Percentiles rank a stretch among this genome's conserved stretches.
phyloP scores from a whole-genome alignment of 352 stramenopile genomes.

The Elongisporangium anandrum region DNA sequence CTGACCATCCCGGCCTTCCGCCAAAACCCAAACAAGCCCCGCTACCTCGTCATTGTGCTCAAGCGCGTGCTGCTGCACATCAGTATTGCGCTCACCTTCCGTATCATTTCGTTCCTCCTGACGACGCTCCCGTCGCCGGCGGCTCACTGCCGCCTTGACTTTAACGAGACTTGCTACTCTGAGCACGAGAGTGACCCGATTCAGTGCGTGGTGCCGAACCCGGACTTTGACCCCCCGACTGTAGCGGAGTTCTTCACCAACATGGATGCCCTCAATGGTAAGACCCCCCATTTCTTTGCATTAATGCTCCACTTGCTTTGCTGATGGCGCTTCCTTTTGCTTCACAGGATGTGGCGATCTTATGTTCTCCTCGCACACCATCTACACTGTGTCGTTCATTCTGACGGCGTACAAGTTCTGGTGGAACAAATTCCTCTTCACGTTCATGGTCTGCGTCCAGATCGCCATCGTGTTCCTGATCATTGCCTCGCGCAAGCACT shows the following conservation, averaged over 20 bases:
- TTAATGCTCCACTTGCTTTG: neutral
- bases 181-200: slow-evolving; percentile 49
- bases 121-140: slow-evolving; percentile 67
- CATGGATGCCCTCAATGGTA: slow-evolving; percentile 72
- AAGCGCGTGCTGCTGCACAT: slow-evolving; percentile 81
- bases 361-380: slow-evolving; percentile 92
- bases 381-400: slow-evolving; percentile 89
- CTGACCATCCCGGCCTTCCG: slow-evolving; percentile 58
- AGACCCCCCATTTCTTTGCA: neutral
- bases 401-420: slow-evolving; percentile 86
- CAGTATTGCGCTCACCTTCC: slow-evolving; percentile 66
- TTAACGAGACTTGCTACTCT: slow-evolving; percentile 51
- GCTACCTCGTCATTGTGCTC: slow-evolving; percentile 75
- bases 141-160: slow-evolving; percentile 68
- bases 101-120: slow-evolving; percentile 77
- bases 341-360: slow-evolving; percentile 79
- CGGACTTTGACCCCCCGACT: slow-evolving; percentile 62
- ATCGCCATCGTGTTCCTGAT: slow-evolving; percentile 86
- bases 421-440: slow-evolving; percentile 69
- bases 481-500: slow-evolving; percentile 87
- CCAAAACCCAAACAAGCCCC: slow-evolving; percentile 56
- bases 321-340: no score
- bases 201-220: slow-evolving; percentile 58
- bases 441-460: slow-evolving; percentile 71
- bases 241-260: slow-evolving; percentile 54